These are phyloP conservation scores for Calonectria hawksworthii DNA, from an alignment of 2,329 filamentous ascomycete species.

Conservation along the genomic window DNA sequence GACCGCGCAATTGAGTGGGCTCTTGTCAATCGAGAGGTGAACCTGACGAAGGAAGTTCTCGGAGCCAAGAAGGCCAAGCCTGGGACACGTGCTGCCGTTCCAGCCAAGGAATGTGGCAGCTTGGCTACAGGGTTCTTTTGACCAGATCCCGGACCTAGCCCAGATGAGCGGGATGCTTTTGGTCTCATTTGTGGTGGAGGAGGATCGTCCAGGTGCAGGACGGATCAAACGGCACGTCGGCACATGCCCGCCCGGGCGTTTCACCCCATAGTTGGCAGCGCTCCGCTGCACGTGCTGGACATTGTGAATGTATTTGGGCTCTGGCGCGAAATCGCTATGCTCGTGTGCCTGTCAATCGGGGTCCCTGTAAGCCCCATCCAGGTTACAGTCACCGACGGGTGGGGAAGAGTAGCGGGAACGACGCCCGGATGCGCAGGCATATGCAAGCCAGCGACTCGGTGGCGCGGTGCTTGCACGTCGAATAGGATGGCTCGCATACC, in stretches of 20 bases:
- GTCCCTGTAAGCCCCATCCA: conserved; percentile 1
- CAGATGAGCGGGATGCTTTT: not conserved
- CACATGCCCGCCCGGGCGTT: conserved; percentile 22
- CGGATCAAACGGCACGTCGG: conserved; percentile 41
- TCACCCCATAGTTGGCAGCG: not conserved
- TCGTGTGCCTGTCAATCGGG: not conserved
- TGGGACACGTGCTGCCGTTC: not conserved
- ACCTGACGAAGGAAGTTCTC: not conserved
- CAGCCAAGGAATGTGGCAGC: not conserved
- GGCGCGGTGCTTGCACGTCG: not conserved
- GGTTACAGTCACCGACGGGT: conserved; percentile 29
- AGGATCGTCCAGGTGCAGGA: not conserved
- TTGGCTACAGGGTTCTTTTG: not conserved
- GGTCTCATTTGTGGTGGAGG: conserved; percentile 12
- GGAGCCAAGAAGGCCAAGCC: not conserved
- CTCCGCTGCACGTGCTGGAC: conserved; percentile 32
- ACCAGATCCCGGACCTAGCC: not conserved
- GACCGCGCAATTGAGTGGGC: not conserved
- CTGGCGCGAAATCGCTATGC: not conserved
- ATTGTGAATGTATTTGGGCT: conserved; percentile 30
- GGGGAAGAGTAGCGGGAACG: conserved; percentile 14
- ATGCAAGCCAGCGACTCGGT: conserved; percentile 11
- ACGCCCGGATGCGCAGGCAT: conserved; percentile 22
- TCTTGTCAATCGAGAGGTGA: not conserved
- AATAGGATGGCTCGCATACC: not conserved